phyloP scores from a whole-genome alignment of 1,284 basidiomycete species.

The Leccinum cinnamomeum region DNA sequence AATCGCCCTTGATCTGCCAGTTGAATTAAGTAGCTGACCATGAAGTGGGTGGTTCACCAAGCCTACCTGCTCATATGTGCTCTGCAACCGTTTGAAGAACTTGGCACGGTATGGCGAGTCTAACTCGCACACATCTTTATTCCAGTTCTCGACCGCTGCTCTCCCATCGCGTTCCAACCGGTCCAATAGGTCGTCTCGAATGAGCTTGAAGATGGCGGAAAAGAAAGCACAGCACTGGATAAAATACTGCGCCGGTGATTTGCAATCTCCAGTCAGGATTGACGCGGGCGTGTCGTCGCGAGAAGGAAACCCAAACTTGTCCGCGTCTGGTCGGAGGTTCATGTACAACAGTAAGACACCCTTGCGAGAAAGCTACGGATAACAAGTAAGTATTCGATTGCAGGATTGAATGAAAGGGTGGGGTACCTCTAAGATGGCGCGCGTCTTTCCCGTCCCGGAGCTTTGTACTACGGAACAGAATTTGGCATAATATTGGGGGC shows the following conservation, averaged over 20 bases:
- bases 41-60: too few species aligned
- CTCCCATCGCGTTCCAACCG: too few species aligned
- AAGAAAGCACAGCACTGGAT: too few species aligned
- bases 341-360: neutral
- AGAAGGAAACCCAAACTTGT: neutral
- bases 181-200: too few species aligned
- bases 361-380: neutral
- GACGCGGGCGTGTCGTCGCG: neutral
- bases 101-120: too few species aligned
- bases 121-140: too few species aligned
- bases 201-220: too few species aligned
- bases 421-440: neutral
- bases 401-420: too few species aligned
- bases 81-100: too few species aligned
- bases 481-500: neutral
- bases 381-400: neutral
- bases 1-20: neutral
- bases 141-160: too few species aligned
- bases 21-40: too few species aligned
- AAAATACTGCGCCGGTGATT: neutral
- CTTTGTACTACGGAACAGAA: neutral
- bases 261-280: neutral
- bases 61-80: too few species aligned
- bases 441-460: neutral
- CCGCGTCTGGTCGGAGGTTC: neutral